Base-by-base conservation (phyloP, 2,329 filamentous ascomycete species). In the Fusarium foetens region DNA sequence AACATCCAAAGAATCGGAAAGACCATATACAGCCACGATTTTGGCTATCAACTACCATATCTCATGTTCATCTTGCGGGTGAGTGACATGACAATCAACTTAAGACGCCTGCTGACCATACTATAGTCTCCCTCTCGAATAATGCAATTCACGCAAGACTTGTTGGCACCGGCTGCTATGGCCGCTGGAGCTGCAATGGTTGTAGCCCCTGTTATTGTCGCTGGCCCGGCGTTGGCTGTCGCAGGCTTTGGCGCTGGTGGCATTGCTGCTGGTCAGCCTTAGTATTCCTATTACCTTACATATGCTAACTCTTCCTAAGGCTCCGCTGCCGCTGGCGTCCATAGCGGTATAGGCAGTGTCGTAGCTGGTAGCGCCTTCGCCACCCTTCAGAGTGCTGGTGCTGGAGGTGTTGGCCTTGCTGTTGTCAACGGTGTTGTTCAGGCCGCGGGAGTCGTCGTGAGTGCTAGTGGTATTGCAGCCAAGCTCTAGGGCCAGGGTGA, bases 301-400 rank as follows among this genome's bases (percentile, higher is more conserved):
- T 38, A 6, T 17, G 10, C 58, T 54, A 23, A 63, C 31, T 36
- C 27, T n/a, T 21, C 21, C 16, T 41, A 8, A 80, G 79, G 73
- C 3, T 76, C 78, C 6, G 2, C 66, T 16, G 79, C 79, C 2
- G 71, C 79, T 3, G 63, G 46, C 1, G 43, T 72, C 0, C 80
- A 82, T n/a, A 71, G 72, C 14, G 36, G 42, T 3, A 76, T 80
- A 1, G 80, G 80, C 2, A 80, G 71, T 27, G 77, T 81, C 8
- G 70, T 23, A 0, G 74, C 73, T 1, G 57, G 64, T 0, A 69
- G 76, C 10, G 0, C 71, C 2, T 81, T 82, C 27, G 77, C 81
- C 3, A 75, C 58, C 5, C 69, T 81, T 0, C 77, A 81, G 70
- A 81, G 79, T 45, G 81, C 79, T 1, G 81, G 61, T 0, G 71